Percentiles rank a stretch among this genome's conserved stretches.
Evolutionary conservation across 805 yeast genomes (phyloP).

Genomic region (Starmerella floris): DNA sequence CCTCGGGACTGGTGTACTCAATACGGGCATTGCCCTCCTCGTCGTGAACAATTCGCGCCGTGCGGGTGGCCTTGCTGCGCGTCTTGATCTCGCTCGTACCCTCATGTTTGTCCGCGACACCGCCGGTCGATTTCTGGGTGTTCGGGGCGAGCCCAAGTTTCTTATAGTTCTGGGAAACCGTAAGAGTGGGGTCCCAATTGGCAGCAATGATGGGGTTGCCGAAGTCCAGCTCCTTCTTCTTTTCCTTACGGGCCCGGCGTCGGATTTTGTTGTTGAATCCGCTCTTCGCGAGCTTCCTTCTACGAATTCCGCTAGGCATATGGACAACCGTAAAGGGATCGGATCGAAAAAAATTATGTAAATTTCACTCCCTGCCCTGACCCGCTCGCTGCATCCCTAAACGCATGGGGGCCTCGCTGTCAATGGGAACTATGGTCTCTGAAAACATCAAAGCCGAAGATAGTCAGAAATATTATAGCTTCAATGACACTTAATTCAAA

Average conservation of each 20-base stretch:
- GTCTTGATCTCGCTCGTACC: constrained; percentile 23
- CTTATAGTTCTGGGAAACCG: constrained; percentile 77
- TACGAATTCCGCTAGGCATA: constrained; percentile 48
- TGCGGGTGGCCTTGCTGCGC: constrained; percentile 24
- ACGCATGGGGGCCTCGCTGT: no score
- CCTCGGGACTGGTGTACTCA: constrained; percentile 28
- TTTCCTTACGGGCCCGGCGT: constrained; percentile 56
- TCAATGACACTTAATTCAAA: not conserved
- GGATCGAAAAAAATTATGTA: constrained; percentile 7
- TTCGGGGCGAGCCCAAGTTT: constrained; percentile 61
- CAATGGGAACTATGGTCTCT: no score
- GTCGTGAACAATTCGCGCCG: constrained; percentile 24
- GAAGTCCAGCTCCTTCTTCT: constrained; percentile 49
- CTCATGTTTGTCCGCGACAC: constrained; percentile 35
- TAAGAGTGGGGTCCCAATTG: constrained; percentile 75
- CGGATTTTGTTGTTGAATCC: constrained; percentile 43
- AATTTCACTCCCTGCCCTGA: not conserved
- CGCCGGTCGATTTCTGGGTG: constrained; percentile 63
- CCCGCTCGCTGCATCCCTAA: no score
- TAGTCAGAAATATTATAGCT: not conserved
- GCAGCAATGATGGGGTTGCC: constrained; percentile 74
- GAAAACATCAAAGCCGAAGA: not conserved
- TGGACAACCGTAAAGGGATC: not conserved
- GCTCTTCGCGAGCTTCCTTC: constrained; percentile 68
- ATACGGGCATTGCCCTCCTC: constrained; percentile 19